A percentile compares a stretch with the other conserved stretches of the same genome.
These are phyloP conservation scores for Panaeolus cyanescens DNA, from an alignment of 768 basidiomycete genomes.

Conservation along the genomic window DNA sequence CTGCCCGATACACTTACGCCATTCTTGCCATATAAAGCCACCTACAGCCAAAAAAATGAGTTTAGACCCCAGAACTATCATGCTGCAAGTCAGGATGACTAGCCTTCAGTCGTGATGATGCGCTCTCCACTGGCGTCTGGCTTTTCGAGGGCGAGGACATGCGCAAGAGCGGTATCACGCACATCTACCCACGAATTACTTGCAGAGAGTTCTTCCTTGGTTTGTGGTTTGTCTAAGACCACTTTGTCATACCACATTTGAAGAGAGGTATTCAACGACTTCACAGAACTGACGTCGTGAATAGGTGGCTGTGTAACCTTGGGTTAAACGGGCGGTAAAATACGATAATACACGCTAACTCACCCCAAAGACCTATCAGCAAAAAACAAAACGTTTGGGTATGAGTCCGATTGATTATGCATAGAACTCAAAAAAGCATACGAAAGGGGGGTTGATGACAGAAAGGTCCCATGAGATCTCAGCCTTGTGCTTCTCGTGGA, in stretches of 20 bases:
- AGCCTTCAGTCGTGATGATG: constrained; percentile 47
- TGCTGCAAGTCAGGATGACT: background rate
- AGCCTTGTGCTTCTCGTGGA: constrained; percentile 42
- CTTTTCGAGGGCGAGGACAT: constrained; percentile 52
- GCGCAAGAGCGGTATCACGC: constrained; percentile 58
- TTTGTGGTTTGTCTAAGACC: constrained; percentile 16
- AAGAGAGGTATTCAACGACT: constrained; percentile 42
- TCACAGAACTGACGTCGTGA: constrained; percentile 37
- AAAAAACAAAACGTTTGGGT: background rate
- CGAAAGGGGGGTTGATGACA: constrained; percentile 57
- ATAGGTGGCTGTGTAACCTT: constrained; percentile 37
- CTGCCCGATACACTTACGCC: background rate
- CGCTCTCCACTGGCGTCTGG: constrained; percentile 57
- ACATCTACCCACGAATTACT: constrained; percentile 48
- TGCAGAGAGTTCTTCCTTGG: constrained; percentile 13
- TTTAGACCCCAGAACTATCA: background rate
- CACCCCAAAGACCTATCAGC: constrained; percentile 31
- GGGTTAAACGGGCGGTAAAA: background rate
- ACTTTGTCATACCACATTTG: constrained; percentile 29
- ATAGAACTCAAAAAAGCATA: constrained; percentile 20
- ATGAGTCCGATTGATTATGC: background rate
- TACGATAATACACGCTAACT: background rate
- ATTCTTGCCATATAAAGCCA: background rate
- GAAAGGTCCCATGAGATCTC: constrained; percentile 52
- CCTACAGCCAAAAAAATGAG: background rate